Evolutionary conservation across 257 asterid species (phyloP).

Genomic region (Scutellaria barbata): DNA sequence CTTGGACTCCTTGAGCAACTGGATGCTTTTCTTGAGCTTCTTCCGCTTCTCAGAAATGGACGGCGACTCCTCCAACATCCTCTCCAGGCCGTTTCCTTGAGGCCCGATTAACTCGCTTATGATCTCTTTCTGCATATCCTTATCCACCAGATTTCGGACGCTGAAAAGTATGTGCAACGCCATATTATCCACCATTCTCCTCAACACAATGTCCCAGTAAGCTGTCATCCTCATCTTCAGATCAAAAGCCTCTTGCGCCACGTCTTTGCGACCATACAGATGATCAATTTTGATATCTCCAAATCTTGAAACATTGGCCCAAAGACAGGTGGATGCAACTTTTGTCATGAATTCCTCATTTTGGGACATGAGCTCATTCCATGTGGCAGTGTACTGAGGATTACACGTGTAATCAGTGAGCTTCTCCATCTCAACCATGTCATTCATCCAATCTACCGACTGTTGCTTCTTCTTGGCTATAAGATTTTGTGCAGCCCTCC

Average conservation of each 20-base stretch:
- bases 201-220: slow-evolving; percentile 45
- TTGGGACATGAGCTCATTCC: slow-evolving; percentile 33
- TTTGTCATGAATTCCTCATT: slow-evolving; percentile 18
- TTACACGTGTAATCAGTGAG: slow-evolving; percentile 40
- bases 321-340: neutral
- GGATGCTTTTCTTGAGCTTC: slow-evolving; percentile 38
- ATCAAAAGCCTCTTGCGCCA: slow-evolving; percentile 40
- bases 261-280: neutral
- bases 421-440: slow-evolving; percentile 47
- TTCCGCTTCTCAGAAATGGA: slow-evolving; percentile 39
- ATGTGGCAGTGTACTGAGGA: slow-evolving; percentile 26
- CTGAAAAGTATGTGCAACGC: slow-evolving; percentile 42
- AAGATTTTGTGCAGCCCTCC: slow-evolving; percentile 41
- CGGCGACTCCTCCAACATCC: slow-evolving; percentile 49
- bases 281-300: slow-evolving; percentile 5
- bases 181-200: slow-evolving; percentile 47
- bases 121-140: slow-evolving; percentile 42
- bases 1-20: slow-evolving; percentile 49
- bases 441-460: slow-evolving; percentile 37
- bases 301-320: neutral
- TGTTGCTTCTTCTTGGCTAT: slow-evolving; percentile 32
- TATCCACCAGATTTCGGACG: slow-evolving; percentile 39
- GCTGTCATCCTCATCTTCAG: slow-evolving; percentile 44
- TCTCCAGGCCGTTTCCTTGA: slow-evolving; percentile 40
- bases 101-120: slow-evolving; percentile 40